Conservation (phyloP, 352 stramenopile species). For the Thraustochytrium sp. region DNA sequence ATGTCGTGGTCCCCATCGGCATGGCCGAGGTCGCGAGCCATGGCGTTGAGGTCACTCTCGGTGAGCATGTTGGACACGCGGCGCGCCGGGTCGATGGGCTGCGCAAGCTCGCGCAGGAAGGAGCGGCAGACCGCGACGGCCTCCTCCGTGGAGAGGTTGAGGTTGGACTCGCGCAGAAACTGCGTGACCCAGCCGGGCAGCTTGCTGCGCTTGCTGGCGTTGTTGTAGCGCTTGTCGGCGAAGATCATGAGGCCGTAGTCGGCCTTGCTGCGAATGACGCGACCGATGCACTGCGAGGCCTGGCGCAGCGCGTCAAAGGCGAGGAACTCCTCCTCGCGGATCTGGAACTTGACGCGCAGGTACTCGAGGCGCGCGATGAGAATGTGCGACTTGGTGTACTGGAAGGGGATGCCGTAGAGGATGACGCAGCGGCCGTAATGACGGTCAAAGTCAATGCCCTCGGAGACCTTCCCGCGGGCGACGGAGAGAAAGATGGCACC, state of each 20-base stretch:
- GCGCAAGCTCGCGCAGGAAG: slow-evolving; percentile 92
- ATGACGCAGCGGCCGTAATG: slow-evolving; percentile 96
- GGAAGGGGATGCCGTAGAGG: slow-evolving; percentile 97
- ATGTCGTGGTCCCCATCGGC: background rate
- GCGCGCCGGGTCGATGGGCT: slow-evolving; percentile 50
- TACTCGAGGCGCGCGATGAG: slow-evolving; percentile 92
- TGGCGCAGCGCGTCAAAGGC: slow-evolving; percentile 98
- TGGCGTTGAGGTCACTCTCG: background rate
- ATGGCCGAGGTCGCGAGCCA: background rate
- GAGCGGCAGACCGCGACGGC: slow-evolving; percentile 88
- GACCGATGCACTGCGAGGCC: slow-evolving; percentile 89
- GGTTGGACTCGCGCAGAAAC: slow-evolving; percentile 87
- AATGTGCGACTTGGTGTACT: slow-evolving; percentile 72
- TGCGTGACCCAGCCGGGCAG: slow-evolving; percentile 96
- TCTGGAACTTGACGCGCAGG: slow-evolving; percentile 70
- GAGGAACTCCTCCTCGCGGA: slow-evolving; percentile 89
- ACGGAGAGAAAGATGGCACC: slow-evolving; percentile 97
- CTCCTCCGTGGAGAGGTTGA: slow-evolving; percentile 94
- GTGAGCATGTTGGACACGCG: slow-evolving; percentile 18
- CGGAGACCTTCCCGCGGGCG: slow-evolving; percentile 93
- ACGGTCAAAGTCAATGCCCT: slow-evolving; percentile 99
- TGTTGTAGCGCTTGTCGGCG: slow-evolving; percentile 95
- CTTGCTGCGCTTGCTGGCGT: slow-evolving; percentile 94
- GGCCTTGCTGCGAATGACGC: slow-evolving; percentile 95
- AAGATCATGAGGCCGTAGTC: slow-evolving; percentile 99